Conservation (phyloP, 2,329 filamentous ascomycete species). For the Colletotrichum sp. region DNA sequence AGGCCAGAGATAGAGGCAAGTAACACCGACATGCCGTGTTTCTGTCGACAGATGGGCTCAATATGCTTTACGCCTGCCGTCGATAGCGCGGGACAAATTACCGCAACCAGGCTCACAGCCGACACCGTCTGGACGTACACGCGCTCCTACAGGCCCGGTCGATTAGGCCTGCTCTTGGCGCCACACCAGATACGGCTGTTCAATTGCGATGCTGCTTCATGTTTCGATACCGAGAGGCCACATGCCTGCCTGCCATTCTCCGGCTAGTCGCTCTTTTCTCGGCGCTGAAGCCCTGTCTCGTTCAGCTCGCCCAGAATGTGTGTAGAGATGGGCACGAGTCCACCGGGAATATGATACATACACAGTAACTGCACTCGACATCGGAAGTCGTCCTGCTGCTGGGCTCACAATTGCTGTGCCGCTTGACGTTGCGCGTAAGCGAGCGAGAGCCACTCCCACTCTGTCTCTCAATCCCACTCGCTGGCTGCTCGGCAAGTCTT, state of each 20-base stretch:
- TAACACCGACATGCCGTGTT: background rate
- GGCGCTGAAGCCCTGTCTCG: background rate
- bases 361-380: background rate
- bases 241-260: background rate
- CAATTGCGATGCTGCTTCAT: background rate
- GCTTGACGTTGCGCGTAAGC: background rate
- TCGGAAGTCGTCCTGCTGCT: background rate
- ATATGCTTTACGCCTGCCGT: slow-evolving; percentile 9
- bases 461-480: background rate
- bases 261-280: background rate
- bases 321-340: background rate
- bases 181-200: slow-evolving; percentile 10
- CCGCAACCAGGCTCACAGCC: slow-evolving; percentile 18
- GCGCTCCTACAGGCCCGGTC: slow-evolving; percentile 2
- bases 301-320: background rate
- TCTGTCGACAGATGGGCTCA: background rate
- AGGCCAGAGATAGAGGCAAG: background rate
- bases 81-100: slow-evolving; percentile 21
- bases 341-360: background rate
- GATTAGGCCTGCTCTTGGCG: slow-evolving; percentile 8
- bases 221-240: background rate
- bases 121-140: slow-evolving; percentile 5
- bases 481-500: slow-evolving; percentile 12
- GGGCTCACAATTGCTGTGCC: background rate
- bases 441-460: background rate